Percentiles rank a stretch among this genome's conserved stretches.
phyloP scores from a whole-genome alignment of 2,329 filamentous ascomycete genomes.

The Diplocarpon rosae region DNA sequence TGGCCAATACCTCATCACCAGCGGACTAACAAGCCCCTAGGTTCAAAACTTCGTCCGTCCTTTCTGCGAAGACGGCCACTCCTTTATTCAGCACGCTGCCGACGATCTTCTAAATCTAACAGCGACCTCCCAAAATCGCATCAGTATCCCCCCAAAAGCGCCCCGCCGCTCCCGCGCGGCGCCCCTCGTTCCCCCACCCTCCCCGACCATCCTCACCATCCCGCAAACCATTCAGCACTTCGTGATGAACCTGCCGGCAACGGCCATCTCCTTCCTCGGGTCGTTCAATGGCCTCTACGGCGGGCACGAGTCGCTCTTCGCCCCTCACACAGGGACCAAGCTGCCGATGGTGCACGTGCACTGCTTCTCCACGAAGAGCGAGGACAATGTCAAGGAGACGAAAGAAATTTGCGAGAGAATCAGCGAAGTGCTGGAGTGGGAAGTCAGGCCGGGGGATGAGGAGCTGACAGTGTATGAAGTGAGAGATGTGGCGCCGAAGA shows the following conservation, averaged over 20 bases:
- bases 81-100: slow-evolving; percentile 66
- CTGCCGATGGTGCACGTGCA: slow-evolving; percentile 88
- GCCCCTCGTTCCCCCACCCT: slow-evolving; percentile 24
- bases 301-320: slow-evolving; percentile 56
- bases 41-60: slow-evolving; percentile 60
- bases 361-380: slow-evolving; percentile 78
- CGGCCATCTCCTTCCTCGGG: slow-evolving; percentile 71
- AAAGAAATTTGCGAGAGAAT: slow-evolving; percentile 56
- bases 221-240: slow-evolving; percentile 82
- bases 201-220: slow-evolving; percentile 38
- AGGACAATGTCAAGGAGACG: slow-evolving; percentile 55
- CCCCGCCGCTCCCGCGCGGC: slow-evolving; percentile 20
- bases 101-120: slow-evolving; percentile 44
- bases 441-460: slow-evolving; percentile 33
- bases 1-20: background rate
- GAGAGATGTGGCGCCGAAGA: slow-evolving; percentile 81
- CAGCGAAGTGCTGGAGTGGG: slow-evolving; percentile 36
- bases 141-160: slow-evolving; percentile 38
- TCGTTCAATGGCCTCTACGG: slow-evolving; percentile 70
- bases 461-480: slow-evolving; percentile 56
- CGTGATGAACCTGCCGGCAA: slow-evolving; percentile 94
- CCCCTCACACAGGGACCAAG: slow-evolving; percentile 42
- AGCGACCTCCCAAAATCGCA: slow-evolving; percentile 39
- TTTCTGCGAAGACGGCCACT: slow-evolving; percentile 71
- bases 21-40: slow-evolving; percentile 26